Percentiles rank a stretch among this genome's conserved stretches.
Conservation (phyloP, 108 stramenopile species). For the Seminavis robusta region DNA sequence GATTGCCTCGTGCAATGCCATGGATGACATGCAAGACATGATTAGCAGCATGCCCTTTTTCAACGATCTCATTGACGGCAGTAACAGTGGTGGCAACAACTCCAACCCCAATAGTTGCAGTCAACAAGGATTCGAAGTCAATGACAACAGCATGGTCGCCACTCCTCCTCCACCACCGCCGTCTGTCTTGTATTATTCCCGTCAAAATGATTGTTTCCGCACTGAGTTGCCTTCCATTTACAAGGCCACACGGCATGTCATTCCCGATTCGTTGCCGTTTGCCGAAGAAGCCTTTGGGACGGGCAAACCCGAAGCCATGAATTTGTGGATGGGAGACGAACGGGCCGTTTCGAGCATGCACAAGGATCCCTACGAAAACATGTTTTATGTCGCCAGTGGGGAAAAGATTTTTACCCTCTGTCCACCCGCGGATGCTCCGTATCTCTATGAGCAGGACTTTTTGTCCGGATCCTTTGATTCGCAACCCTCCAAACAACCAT, state of each 20-base stretch:
- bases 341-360: constrained; percentile 87
- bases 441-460: constrained; percentile 60
- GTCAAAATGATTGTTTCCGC: constrained; percentile 89
- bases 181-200: constrained; percentile 71
- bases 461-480: constrained; percentile 31
- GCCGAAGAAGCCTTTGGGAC: constrained; percentile 60
- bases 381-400: constrained; percentile 88
- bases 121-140: background rate
- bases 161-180: background rate
- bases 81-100: background rate
- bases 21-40: too few relatives aligned
- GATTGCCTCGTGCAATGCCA: too few relatives aligned
- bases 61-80: background rate
- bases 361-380: constrained; percentile 96
- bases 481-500: background rate
- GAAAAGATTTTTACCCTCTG: constrained; percentile 90
- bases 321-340: constrained; percentile 95
- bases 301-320: constrained; percentile 86
- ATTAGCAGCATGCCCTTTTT: too few relatives aligned
- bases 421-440: constrained; percentile 83
- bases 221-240: constrained; percentile 42
- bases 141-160: background rate
- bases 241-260: constrained; percentile 9
- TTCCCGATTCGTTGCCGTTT: constrained; percentile 9
- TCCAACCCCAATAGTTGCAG: constrained; percentile 2